These are phyloP conservation scores for Yueomyces sp. DNA, from an alignment of 805 yeast species.

Conservation along the genomic window DNA sequence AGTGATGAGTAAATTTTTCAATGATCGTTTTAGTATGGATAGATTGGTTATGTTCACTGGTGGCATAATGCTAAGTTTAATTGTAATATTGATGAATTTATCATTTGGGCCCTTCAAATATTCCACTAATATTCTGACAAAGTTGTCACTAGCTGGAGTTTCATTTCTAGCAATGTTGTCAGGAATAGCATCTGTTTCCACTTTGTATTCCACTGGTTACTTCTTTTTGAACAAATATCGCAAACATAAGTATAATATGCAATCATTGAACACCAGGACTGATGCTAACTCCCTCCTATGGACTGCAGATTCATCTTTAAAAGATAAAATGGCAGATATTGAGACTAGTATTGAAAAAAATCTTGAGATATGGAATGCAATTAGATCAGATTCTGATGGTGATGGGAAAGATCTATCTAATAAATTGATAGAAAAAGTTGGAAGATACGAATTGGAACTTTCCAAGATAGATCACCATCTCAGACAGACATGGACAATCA, in stretches of 20 bases:
- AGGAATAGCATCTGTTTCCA: constrained; percentile 23
- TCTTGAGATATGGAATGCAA: constrained; percentile 5
- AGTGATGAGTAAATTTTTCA: constrained; percentile 19
- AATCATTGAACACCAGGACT: constrained; percentile 4
- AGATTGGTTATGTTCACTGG: constrained; percentile 12
- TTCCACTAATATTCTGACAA: constrained; percentile 19
- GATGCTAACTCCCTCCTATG: constrained; percentile 10
- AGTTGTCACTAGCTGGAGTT: constrained; percentile 21
- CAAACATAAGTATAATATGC: constrained; percentile 1
- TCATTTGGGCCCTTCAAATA: constrained; percentile 20
- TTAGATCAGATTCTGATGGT: constrained; percentile 8
- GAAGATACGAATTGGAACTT: constrained; percentile 16
- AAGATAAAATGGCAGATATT: constrained; percentile 9
- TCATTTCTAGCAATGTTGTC: constrained; percentile 22
- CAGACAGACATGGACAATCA: constrained; percentile 7
- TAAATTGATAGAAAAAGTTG: constrained; percentile 15
- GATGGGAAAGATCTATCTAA: constrained; percentile 4
- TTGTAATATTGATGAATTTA: constrained; percentile 7
- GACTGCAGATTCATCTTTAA: constrained; percentile 12
- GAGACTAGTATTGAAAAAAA: constrained; percentile 10
- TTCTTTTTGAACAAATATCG: constrained; percentile 6
- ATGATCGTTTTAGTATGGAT: constrained; percentile 14
- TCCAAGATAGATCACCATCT: constrained; percentile 9
- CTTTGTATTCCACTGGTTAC: constrained; percentile 15
- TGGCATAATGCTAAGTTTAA: constrained; percentile 4